These are phyloP conservation scores for Suillus occidentalis DNA, from an alignment of 768 basidiomycete species.

Conservation along the genomic window DNA sequence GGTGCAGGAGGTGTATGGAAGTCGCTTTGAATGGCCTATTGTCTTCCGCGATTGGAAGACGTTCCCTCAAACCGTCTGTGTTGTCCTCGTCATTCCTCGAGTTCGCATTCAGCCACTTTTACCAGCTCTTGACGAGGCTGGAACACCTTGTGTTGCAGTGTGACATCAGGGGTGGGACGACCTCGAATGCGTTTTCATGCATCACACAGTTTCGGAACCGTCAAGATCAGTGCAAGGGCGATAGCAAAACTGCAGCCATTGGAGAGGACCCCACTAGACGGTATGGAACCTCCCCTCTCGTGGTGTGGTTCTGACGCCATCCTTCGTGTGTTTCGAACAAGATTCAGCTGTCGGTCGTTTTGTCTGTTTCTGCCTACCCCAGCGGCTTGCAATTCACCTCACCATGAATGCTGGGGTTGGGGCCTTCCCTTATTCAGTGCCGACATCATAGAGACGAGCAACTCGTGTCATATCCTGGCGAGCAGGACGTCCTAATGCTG, in stretches of 20 bases:
- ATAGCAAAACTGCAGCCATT: slow-evolving; percentile 14
- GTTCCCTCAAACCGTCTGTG: slow-evolving; percentile 32
- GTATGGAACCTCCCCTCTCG: slow-evolving; percentile 16
- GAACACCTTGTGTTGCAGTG: slow-evolving; percentile 24
- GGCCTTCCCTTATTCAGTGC: slow-evolving; percentile 21
- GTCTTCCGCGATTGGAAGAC: slow-evolving; percentile 31
- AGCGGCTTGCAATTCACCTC: slow-evolving; percentile 8
- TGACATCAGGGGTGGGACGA: slow-evolving; percentile 14
- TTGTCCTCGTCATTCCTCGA: slow-evolving; percentile 36
- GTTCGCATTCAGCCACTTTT: slow-evolving; percentile 23
- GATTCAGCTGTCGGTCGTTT: slow-evolving; percentile 13
- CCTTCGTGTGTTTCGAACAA: slow-evolving; percentile 13
- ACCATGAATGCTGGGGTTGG: slow-evolving; percentile 11
- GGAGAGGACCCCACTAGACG: slow-evolving; percentile 18
- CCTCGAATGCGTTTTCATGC: slow-evolving; percentile 19
- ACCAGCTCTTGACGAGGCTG: slow-evolving; percentile 19
- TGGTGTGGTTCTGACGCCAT: slow-evolving; percentile 22
- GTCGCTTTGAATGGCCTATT: neutral
- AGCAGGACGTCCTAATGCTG: slow-evolving; percentile 18
- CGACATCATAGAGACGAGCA: slow-evolving; percentile 10
- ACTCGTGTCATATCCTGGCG: slow-evolving; percentile 24
- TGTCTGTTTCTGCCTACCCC: slow-evolving; percentile 17
- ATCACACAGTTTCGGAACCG: slow-evolving; percentile 22
- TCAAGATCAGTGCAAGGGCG: slow-evolving; percentile 18
- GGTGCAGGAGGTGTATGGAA: slow-evolving; percentile 11